Evolutionary conservation across 208 protist genomes (phyloP).

Genomic region (Leishmania amazonensis): DNA sequence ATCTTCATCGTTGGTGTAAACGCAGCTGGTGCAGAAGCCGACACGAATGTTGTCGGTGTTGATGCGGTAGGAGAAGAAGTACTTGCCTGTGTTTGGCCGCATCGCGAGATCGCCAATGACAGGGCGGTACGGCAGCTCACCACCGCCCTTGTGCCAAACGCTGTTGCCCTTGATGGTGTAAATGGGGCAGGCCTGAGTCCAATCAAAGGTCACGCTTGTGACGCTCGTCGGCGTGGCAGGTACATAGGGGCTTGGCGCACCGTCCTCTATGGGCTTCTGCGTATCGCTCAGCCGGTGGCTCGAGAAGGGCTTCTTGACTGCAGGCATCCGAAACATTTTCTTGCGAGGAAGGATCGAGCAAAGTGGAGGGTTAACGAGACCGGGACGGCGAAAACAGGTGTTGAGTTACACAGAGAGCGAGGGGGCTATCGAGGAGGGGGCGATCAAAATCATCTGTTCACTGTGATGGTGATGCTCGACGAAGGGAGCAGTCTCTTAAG

Average conservation of each 20-base stretch:
- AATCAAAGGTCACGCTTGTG: slow-evolving; percentile 61
- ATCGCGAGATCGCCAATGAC: slow-evolving; percentile 66
- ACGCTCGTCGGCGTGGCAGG: slow-evolving; percentile 34
- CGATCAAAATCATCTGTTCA: background rate
- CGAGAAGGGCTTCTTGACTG: background rate
- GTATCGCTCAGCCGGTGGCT: background rate
- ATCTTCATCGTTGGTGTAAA: slow-evolving; percentile 48
- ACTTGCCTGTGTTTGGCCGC: slow-evolving; percentile 67
- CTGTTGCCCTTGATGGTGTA: slow-evolving; percentile 52
- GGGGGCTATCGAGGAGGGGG: background rate
- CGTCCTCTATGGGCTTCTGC: background rate
- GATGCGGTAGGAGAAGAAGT: slow-evolving; percentile 80
- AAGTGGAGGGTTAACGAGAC: background rate
- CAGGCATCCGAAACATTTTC: slow-evolving; percentile 6
- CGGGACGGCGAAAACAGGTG: background rate
- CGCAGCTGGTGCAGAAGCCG: slow-evolving; percentile 55
- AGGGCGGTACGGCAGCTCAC: slow-evolving; percentile 55
- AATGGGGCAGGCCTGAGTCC: slow-evolving; percentile 51
- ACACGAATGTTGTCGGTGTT: slow-evolving; percentile 80
- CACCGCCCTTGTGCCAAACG: slow-evolving; percentile 62
- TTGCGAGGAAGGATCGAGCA: background rate
- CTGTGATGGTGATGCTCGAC: background rate
- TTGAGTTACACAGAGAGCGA: slow-evolving; percentile 1
- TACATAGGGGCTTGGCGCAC: slow-evolving; percentile 33
- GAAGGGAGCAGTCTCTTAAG: background rate